Percentiles rank a stretch among this genome's conserved stretches.
phyloP scores from a whole-genome alignment of 371 early-diverging fungal species.

The Batkoa obscura region DNA sequence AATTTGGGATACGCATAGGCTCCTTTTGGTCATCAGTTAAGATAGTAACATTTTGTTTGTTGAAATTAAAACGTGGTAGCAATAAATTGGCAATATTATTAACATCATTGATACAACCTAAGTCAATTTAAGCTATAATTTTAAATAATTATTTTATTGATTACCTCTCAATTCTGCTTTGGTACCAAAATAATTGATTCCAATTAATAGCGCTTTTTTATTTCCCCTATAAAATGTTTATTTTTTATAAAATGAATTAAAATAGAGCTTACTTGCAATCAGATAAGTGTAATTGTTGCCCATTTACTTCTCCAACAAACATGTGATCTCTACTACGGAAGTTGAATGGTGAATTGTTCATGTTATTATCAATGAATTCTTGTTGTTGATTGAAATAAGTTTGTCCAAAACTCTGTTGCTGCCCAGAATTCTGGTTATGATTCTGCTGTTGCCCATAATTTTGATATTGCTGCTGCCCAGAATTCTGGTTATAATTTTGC shows the following conservation, averaged over 20 bases:
- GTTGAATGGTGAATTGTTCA: neutral
- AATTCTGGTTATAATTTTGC: too few relatives aligned
- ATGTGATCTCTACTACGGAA: neutral
- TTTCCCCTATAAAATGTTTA: constrained; percentile 13
- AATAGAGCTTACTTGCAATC: constrained; percentile 5
- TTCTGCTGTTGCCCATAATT: too few relatives aligned
- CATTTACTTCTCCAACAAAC: neutral
- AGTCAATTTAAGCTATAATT: neutral
- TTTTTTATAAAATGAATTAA: neutral
- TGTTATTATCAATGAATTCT: too few relatives aligned
- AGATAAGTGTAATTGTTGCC: neutral
- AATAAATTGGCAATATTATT: constrained; percentile 26
- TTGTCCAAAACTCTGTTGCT: too few relatives aligned
- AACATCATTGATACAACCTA: constrained; percentile 47
- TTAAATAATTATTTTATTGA: neutral
- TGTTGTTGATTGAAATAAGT: too few relatives aligned
- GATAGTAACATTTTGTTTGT: constrained; percentile 19
- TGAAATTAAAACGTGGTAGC: constrained; percentile 19
- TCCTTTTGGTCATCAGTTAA: constrained; percentile 36
- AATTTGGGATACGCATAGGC: constrained; percentile 24
- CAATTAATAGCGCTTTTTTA: constrained; percentile 70
- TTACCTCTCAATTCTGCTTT: constrained; percentile 26
- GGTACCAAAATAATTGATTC: constrained; percentile 67
- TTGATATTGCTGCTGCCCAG: too few relatives aligned
- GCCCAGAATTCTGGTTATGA: too few relatives aligned